A percentile compares a stretch with the other conserved stretches of the same genome.
These are phyloP conservation scores for Ricinus communis DNA, from an alignment of 345 rosid species.

Conservation along the genomic window DNA sequence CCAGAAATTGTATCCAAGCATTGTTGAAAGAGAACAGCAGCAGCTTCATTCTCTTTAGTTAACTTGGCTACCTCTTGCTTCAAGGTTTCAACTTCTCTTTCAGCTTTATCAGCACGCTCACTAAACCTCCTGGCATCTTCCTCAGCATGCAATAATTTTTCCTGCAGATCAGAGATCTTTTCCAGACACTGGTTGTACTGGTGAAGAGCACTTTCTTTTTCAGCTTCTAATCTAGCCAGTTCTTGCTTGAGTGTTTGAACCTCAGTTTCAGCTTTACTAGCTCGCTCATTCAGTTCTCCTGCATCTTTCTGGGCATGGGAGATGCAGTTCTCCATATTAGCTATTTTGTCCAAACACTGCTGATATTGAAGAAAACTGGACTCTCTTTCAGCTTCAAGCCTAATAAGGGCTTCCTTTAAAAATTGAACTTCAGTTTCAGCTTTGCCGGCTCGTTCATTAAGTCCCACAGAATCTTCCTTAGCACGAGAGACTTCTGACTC, in stretches of 20 bases:
- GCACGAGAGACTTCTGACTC: slow-evolving; percentile 74
- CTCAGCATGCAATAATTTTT: slow-evolving; percentile 57
- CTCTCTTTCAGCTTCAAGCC: slow-evolving; percentile 61
- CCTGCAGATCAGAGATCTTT: slow-evolving; percentile 57
- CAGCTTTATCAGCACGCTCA: slow-evolving; percentile 65
- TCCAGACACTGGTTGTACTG: slow-evolving; percentile 56
- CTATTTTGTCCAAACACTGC: slow-evolving; percentile 69
- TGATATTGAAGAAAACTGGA: slow-evolving; percentile 63
- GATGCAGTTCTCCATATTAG: slow-evolving; percentile 50
- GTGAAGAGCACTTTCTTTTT: slow-evolving; percentile 60
- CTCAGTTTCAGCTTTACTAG: slow-evolving; percentile 61
- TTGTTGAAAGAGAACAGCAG: slow-evolving; percentile 62
- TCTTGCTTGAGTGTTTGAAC: slow-evolving; percentile 52
- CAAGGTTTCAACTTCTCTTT: slow-evolving; percentile 62
- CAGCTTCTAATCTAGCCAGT: slow-evolving; percentile 56
- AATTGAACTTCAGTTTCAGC: slow-evolving; percentile 77
- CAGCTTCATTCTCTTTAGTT: slow-evolving; percentile 66
- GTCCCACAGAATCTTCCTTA: slow-evolving; percentile 57
- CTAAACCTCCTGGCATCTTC: slow-evolving; percentile 49
- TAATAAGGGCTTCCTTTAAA: slow-evolving; percentile 60
- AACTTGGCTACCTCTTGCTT: slow-evolving; percentile 57
- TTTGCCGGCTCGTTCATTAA: slow-evolving; percentile 62
- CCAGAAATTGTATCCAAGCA: slow-evolving; percentile 67
- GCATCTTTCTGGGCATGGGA: slow-evolving; percentile 55
- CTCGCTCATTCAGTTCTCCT: slow-evolving; percentile 62